A percentile compares a stretch with the other conserved stretches of the same genome.
Evolutionary conservation across 2,329 filamentous ascomycete species (phyloP).

Genomic region (Hawksworthiomyces lignivorus): DNA sequence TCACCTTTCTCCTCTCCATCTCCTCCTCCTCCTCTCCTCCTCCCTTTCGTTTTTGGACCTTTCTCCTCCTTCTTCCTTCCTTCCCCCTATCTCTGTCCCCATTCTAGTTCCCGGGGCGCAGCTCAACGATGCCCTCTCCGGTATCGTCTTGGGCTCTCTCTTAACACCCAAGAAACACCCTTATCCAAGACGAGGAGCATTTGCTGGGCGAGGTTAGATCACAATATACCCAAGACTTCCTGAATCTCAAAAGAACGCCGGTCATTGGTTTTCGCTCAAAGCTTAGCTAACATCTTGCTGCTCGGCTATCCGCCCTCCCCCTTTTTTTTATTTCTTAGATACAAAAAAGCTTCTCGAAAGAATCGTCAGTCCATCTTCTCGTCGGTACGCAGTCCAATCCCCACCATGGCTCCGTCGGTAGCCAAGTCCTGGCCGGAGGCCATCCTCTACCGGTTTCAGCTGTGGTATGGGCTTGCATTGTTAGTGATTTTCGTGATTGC

Average conservation of each 20-base stretch:
- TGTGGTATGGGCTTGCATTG: slow-evolving; percentile 45
- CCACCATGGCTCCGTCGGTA: slow-evolving; percentile 11
- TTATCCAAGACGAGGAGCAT: slow-evolving; percentile 5
- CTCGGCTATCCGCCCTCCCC: not conserved
- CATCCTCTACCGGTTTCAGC: slow-evolving; percentile 39
- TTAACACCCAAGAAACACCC: slow-evolving; percentile 10
- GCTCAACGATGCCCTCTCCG: slow-evolving; percentile 12
- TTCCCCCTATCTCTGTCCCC: not conserved
- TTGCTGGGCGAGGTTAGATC: slow-evolving; percentile 12
- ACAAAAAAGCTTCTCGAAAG: too few relatives aligned
- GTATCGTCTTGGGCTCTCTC: slow-evolving; percentile 9
- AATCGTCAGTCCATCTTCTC: slow-evolving; percentile 6
- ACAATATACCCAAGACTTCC: not conserved
- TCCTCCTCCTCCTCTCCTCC: not conserved
- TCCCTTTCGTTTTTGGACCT: not conserved
- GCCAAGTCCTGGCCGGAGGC: slow-evolving; percentile 29
- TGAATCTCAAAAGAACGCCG: too few relatives aligned
- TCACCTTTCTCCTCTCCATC: not conserved
- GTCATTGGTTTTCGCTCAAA: too few relatives aligned
- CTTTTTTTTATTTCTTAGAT: not conserved
- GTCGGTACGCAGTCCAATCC: slow-evolving; percentile 17
- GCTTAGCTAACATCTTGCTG: not conserved
- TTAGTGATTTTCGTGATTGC: slow-evolving; percentile 43
- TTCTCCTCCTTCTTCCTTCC: not conserved
- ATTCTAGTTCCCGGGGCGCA: slow-evolving; percentile 1